phyloP scores from a whole-genome alignment of 1,139 yeast genomes.

The Suhomyces terraborum region DNA sequence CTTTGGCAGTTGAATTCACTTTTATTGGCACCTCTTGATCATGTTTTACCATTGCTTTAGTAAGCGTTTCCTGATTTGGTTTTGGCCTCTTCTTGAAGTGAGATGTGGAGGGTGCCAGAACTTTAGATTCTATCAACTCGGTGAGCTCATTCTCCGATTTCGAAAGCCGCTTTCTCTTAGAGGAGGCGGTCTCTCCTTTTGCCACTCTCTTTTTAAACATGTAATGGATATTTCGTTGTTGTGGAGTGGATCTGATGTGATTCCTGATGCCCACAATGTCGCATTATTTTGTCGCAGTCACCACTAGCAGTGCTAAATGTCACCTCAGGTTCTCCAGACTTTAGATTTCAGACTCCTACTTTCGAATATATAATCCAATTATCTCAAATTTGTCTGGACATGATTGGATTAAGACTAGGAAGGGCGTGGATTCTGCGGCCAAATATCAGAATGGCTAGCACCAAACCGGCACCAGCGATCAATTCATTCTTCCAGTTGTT shows the following conservation, averaged over 20 bases:
- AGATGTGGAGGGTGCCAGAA: neutral
- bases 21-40: neutral
- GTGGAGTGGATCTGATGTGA: too few relatives aligned
- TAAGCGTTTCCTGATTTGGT: neutral
- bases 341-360: too few relatives aligned
- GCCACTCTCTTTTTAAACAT: slow-evolving; percentile 40
- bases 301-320: too few relatives aligned
- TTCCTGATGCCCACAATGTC: slow-evolving; percentile 4
- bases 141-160: slow-evolving; percentile 10
- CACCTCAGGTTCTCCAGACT: too few relatives aligned
- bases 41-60: slow-evolving; percentile 6
- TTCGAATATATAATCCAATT: too few relatives aligned
- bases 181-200: slow-evolving; percentile 1
- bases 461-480: slow-evolving; percentile 4
- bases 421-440: neutral
- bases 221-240: neutral
- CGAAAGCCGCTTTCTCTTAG: slow-evolving; percentile 21
- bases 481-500: slow-evolving; percentile 58
- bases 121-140: neutral
- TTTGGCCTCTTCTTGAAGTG: slow-evolving; percentile 9
- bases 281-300: slow-evolving; percentile 1
- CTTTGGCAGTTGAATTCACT: neutral
- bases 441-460: neutral
- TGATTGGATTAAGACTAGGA: slow-evolving; percentile 1
- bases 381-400: neutral